Evolutionary conservation across 1,284 basidiomycete species (phyloP), one percentile per base, ranked within the genome.

Genomic region (Inonotus obliquus): DNA sequence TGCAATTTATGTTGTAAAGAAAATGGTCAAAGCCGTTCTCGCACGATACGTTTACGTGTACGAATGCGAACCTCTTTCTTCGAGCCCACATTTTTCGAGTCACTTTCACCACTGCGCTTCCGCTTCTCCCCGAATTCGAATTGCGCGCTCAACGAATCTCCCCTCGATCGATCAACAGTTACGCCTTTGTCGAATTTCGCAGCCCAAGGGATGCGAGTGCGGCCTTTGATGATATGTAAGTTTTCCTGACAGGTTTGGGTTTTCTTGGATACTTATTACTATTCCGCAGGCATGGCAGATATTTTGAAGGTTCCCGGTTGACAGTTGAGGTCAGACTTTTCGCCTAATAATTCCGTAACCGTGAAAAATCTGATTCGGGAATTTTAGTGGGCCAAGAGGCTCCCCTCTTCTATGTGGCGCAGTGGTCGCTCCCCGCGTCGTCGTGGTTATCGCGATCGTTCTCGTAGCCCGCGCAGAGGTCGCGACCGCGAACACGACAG

Each of bases 151-250:
- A 89, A 89, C 81, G 72, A 78, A 73, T 74, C 73, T 68, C 68
- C 72, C 68, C 63, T 70, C 74, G 51, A 63, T 75, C 76, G 72
- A 76, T 67, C 70, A 77, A 72, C 75, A 94, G 92, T 78, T 95
- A 94, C 74, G 92, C 92, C 63, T 95, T 95, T 76, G 87, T 95
- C 75, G 92, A 95, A 75, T 95, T 94, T 73, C 85, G 90, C 73
- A 86, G 83, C 70, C 81, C 82, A 60, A 86, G 89, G 57, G 91
- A 94, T 70, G 92, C 92, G 17, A 92, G 94, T 72, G 91, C 94
- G 67, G 92, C 92, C 37, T 94, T 94, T 74, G 88, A 93, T 71
- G 91, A 94, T 67, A 94, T 94, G 92, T 94, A 75, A 67, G 89
- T 78, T 10, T 14, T 29, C 6, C 32, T 14, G 39, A 29, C 17